Base-by-base conservation (phyloP, 495 filamentous ascomycete species). In the Bryoglossum gracile region DNA sequence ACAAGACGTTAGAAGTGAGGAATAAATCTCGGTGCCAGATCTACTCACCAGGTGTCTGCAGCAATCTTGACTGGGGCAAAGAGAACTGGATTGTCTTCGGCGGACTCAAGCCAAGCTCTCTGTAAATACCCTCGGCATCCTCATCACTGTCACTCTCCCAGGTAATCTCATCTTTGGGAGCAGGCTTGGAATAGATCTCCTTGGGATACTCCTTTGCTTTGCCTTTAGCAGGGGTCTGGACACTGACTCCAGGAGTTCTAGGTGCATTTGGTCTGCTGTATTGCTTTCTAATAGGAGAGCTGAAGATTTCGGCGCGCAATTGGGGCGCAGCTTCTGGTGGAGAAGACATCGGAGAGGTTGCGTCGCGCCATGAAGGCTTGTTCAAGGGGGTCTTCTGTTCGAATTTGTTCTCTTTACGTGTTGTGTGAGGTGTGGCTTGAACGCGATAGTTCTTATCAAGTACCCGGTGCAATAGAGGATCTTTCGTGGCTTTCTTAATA, bases 71-170 rank as follows among this genome's bases (percentile, higher is more conserved):
- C 59, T 88, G 85, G 47, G 90, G 90, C 48, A 99, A 72, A 57
- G 88, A 84, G 61, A 99, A 99, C 60, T 95, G 89, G 64, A 99
- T 95, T 21, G 92, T 99, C 68, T 95, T 95, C 0, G 92, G 92
- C 28, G 94, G 92, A 58, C 87, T 94, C 56, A 89, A 78, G 0
- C 80, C 87, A 10, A 78, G 53, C 8, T 67, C 68, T 2, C 74
- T 74, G 33, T 80, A 78, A 1, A 77, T 68, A 16, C 81, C 73
- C 23, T 75, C 77, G 8, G 71, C 72, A 35, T 77, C 78, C 33
- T 81, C 76, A 34, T 85, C 77, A 50, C 56, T 52, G 50, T 76
- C 72, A 41, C 69, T 72, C 25, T 87, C 80, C 82, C 84, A 89
- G 10, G 63, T 66, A 16, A 77, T 74, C 60, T 76, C 74, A 34